A percentile compares a stretch with the other conserved stretches of the same genome.
Evolutionary conservation across 129 eudicot genomes (phyloP).

Genomic region (Pittosporum tobira): DNA sequence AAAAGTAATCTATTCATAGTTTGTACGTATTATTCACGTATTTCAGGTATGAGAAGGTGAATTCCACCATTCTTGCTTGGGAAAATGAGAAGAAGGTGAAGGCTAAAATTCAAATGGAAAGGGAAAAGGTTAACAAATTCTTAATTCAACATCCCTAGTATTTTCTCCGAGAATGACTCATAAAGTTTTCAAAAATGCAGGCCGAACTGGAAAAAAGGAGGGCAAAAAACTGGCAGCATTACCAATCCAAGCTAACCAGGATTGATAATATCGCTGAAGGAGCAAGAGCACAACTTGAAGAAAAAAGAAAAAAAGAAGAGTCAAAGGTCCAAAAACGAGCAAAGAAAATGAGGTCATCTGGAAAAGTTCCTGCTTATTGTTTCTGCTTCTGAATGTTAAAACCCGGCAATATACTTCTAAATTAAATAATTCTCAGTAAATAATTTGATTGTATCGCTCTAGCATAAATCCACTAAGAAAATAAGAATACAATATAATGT

Average conservation of each 20-base stretch:
- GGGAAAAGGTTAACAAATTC: conserved; percentile 45
- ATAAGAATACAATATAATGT: too few species aligned
- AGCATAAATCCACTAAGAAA: too few species aligned
- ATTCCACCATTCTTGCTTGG: conserved; percentile 46
- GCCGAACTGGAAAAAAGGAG: conserved; percentile 39
- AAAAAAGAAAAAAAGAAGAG: conserved; percentile 48
- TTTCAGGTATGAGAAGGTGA: conserved; percentile 50
- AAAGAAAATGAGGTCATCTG: conserved; percentile 48
- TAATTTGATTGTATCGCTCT: too few species aligned
- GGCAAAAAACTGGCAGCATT: conserved; percentile 49
- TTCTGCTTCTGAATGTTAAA: conserved; percentile 29
- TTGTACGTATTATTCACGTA: background rate
- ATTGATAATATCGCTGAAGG: conserved; percentile 57
- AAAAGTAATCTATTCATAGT: too few species aligned
- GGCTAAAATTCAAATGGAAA: conserved; percentile 52
- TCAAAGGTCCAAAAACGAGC: conserved; percentile 45
- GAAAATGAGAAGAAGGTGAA: conserved; percentile 65
- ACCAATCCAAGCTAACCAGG: conserved; percentile 46
- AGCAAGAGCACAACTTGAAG: conserved; percentile 49
- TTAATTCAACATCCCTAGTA: background rate
- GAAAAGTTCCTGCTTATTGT: conserved; percentile 43
- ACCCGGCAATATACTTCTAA: background rate
- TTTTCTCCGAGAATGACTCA: conserved; percentile 7
- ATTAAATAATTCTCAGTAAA: too few species aligned
- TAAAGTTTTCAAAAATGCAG: conserved; percentile 24